Evolutionary conservation across 2,329 filamentous ascomycete genomes (phyloP), one percentile per base, ranked within the genome.

Genomic region (Metarhizium anisopliae): DNA sequence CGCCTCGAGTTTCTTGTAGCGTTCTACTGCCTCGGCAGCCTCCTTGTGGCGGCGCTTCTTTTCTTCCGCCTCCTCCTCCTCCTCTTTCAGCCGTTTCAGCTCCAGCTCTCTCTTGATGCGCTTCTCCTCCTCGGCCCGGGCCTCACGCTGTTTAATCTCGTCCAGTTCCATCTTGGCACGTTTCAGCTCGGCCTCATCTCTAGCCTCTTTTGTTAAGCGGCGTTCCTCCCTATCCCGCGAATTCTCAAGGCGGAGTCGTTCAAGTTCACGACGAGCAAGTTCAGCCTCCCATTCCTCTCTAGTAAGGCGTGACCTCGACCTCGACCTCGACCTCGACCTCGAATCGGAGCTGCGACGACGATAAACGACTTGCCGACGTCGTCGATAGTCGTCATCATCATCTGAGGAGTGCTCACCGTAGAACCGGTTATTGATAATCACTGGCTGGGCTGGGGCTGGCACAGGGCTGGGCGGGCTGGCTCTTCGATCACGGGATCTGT

Each of bases 371-470:
- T 68, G 67, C 55, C 51, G 56, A 35, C 54, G 56, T 18, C 55
- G 58, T 20, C 58, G 64, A 55, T 61, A 69, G 51, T 62, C 53
- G 8, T 54, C 49, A 2, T 72, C 72, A 16, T 73, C 71, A 40
- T 78, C 77, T 5, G 73, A 77, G 20, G 75, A 77, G 53, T 74
- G 61, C 25, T 77, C 72, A 58, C 78, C 77, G 61, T 79, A 77
- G 56, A 80, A 77, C 56, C 72, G 72, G 65, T 82, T 83, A 63
- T 82, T 81, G 65, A 84, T 83, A 53, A 84, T 77, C 51, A 84
- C 73, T 1, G 80, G 78, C 16, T 70, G 67, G 18, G 64, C 67
- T 10, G 65, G 66, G 6, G 68, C 5, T 40, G 40, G 32, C 43
- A 49, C n/a, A 38, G 61, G 64, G 32, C 65, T 63, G 52, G 59